Evolutionary conservation across 352 stramenopile genomes (phyloP).

Genomic region (Pythium sp.): DNA sequence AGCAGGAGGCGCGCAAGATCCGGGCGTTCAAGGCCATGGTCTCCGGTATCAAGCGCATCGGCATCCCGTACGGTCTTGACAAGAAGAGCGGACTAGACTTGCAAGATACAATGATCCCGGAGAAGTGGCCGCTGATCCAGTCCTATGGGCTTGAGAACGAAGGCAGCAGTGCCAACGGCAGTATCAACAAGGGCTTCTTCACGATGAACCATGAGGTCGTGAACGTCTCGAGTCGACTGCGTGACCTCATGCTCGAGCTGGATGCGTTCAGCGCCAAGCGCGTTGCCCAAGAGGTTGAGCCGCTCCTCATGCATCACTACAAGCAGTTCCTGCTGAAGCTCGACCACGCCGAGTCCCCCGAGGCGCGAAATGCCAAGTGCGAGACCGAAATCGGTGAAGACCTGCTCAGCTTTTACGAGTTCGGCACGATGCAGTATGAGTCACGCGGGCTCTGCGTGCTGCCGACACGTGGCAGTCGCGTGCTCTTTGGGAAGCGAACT

Average conservation of each 20-base stretch:
- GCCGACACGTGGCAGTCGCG: slow-evolving; percentile 40
- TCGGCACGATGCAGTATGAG: slow-evolving; percentile 68
- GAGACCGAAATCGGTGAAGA: slow-evolving; percentile 66
- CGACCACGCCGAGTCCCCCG: slow-evolving; percentile 53
- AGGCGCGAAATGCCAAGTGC: slow-evolving; percentile 33
- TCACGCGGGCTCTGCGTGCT: slow-evolving; percentile 30
- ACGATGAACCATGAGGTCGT: slow-evolving; percentile 72
- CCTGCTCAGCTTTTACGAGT: slow-evolving; percentile 76
- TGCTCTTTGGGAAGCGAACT: slow-evolving; percentile 64
- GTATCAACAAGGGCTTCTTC: slow-evolving; percentile 54
- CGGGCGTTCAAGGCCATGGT: slow-evolving; percentile 66
- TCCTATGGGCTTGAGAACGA: slow-evolving; percentile 56
- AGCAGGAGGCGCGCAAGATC: slow-evolving; percentile 72
- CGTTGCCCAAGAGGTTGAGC: slow-evolving; percentile 47
- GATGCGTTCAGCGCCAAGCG: slow-evolving; percentile 58
- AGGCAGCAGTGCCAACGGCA: not conserved
- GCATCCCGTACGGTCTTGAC: slow-evolving; percentile 54
- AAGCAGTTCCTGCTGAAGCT: slow-evolving; percentile 66
- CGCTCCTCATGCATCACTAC: slow-evolving; percentile 57
- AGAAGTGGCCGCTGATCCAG: slow-evolving; percentile 79
- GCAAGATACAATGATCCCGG: slow-evolving; percentile 48
- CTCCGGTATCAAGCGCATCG: slow-evolving; percentile 35
- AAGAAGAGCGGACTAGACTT: slow-evolving; percentile 26
- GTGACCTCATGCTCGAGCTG: slow-evolving; percentile 36
- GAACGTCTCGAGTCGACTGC: slow-evolving; percentile 44